Conservation (phyloP, 768 basidiomycete genomes). For the Mrakia frigida region DNA sequence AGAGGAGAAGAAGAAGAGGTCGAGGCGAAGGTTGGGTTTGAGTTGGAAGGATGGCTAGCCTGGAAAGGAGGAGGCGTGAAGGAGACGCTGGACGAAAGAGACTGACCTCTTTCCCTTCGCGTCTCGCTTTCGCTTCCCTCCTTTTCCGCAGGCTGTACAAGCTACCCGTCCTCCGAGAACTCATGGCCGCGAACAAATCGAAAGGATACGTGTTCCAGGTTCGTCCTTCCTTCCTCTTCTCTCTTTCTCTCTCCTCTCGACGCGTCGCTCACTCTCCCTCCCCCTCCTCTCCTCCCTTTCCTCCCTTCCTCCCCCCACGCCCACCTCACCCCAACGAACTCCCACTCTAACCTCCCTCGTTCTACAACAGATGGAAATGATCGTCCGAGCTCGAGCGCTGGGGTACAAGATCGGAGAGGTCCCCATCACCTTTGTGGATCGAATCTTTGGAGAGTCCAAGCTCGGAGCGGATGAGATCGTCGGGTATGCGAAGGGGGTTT, state of each 20-base stretch:
- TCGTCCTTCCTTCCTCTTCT: background rate
- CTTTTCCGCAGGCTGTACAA: conserved; percentile 66
- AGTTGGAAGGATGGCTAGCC: too few species aligned
- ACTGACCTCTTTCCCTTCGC: background rate
- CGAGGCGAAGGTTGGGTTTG: too few species aligned
- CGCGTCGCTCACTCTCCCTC: background rate
- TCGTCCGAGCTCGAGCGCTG: conserved; percentile 76
- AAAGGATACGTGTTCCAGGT: conserved; percentile 77
- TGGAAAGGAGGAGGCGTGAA: too few species aligned
- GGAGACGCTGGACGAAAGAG: background rate
- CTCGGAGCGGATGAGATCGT: conserved; percentile 83
- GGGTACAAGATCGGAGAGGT: conserved; percentile 85
- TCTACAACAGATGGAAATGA: conserved; percentile 83
- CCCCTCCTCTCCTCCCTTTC: background rate
- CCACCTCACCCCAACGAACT: background rate
- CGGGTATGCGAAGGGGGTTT: conserved; percentile 78
- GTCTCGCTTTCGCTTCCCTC: background rate
- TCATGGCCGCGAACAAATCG: conserved; percentile 76
- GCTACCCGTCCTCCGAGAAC: conserved; percentile 65
- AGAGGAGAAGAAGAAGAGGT: too few species aligned
- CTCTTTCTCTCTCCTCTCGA: too few species aligned
- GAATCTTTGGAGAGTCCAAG: conserved; percentile 90
- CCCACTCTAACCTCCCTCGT: background rate
- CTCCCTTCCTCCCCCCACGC: background rate
- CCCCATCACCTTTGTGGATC: conserved; percentile 90